Conservation (phyloP, 148 eudicot genomes). For the Heliosperma pusillum region DNA sequence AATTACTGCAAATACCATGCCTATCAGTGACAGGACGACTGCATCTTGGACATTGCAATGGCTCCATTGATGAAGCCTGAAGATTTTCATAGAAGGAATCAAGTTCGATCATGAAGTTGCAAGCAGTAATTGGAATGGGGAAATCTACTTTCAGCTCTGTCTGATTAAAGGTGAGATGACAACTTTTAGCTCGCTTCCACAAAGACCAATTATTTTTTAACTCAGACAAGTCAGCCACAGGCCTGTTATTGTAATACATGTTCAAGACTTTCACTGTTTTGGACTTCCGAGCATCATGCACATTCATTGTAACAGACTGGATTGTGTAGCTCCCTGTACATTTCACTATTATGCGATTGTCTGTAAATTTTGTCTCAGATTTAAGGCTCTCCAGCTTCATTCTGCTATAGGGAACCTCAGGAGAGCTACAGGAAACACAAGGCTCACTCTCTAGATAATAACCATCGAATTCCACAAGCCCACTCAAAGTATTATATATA, state of each 20-base stretch:
- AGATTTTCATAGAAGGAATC: slow-evolving; percentile 99
- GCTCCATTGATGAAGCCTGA: slow-evolving; percentile 96
- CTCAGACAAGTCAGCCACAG: slow-evolving; percentile 96
- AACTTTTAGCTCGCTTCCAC: slow-evolving; percentile 99
- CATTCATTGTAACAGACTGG: slow-evolving; percentile 97
- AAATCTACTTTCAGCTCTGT: slow-evolving; percentile 95
- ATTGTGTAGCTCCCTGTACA: slow-evolving; percentile 99
- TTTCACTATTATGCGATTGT: slow-evolving; percentile 97
- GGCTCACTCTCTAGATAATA: slow-evolving; percentile 99
- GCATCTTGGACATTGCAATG: slow-evolving; percentile 98
- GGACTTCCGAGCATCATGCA: slow-evolving; percentile 98
- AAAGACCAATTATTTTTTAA: slow-evolving; percentile 95
- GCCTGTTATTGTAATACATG: slow-evolving; percentile 96
- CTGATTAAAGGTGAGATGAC: slow-evolving; percentile 92
- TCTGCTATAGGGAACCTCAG: slow-evolving; percentile 92
- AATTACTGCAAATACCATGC: slow-evolving; percentile 95
- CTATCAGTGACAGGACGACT: slow-evolving; percentile 95
- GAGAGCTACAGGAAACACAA: slow-evolving; percentile 99
- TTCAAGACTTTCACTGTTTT: slow-evolving; percentile 98
- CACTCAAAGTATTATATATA: slow-evolving; percentile 90
- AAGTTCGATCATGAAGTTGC: slow-evolving; percentile 98
- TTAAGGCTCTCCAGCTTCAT: slow-evolving; percentile 95
- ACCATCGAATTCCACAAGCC: slow-evolving; percentile 99
- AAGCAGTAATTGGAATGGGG: slow-evolving; percentile 97
- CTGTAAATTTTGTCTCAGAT: slow-evolving; percentile 95